Percentiles rank a stretch among this genome's conserved stretches.
These are phyloP conservation scores for Cyberlindnera galapagoensis DNA, from an alignment of 805 yeast genomes.

Conservation along the genomic window DNA sequence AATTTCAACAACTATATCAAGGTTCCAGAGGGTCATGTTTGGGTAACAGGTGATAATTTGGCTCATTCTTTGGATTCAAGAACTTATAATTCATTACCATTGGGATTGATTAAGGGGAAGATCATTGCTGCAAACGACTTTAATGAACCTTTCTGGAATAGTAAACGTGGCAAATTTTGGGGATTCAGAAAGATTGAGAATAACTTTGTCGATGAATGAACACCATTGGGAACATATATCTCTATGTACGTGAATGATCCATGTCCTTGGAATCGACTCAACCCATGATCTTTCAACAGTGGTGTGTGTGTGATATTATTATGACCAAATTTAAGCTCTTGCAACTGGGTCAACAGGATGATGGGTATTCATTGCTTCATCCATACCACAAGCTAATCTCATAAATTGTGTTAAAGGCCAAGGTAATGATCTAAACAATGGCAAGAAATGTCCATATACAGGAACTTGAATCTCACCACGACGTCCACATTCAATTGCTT, in stretches of 20 bases:
- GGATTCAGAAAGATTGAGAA: slow-evolving; percentile 53
- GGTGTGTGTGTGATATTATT: too few species aligned
- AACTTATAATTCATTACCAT: slow-evolving; percentile 82
- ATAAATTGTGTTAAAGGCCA: slow-evolving; percentile 49
- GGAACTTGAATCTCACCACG: slow-evolving; percentile 71
- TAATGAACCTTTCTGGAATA: slow-evolving; percentile 38
- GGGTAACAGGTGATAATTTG: slow-evolving; percentile 96
- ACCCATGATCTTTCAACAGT: too few species aligned
- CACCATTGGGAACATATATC: too few species aligned
- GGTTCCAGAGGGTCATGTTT: slow-evolving; percentile 92
- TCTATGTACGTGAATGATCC: too few species aligned
- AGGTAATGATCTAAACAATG: slow-evolving; percentile 64
- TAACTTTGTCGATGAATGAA: slow-evolving; percentile 35
- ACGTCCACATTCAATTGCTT: slow-evolving; percentile 52
- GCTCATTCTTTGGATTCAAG: slow-evolving; percentile 85
- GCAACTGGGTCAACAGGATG: neutral
- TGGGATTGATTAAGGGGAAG: slow-evolving; percentile 84
- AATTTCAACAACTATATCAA: slow-evolving; percentile 45
- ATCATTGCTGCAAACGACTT: slow-evolving; percentile 65
- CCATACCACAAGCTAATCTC: slow-evolving; percentile 39
- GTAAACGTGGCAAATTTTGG: slow-evolving; percentile 34
- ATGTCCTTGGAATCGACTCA: too few species aligned
- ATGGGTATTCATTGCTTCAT: slow-evolving; percentile 31
- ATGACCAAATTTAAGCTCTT: too few species aligned
- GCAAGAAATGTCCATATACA: slow-evolving; percentile 67